phyloP scores from a whole-genome alignment of 805 yeast species.

The Candida ulmi region DNA sequence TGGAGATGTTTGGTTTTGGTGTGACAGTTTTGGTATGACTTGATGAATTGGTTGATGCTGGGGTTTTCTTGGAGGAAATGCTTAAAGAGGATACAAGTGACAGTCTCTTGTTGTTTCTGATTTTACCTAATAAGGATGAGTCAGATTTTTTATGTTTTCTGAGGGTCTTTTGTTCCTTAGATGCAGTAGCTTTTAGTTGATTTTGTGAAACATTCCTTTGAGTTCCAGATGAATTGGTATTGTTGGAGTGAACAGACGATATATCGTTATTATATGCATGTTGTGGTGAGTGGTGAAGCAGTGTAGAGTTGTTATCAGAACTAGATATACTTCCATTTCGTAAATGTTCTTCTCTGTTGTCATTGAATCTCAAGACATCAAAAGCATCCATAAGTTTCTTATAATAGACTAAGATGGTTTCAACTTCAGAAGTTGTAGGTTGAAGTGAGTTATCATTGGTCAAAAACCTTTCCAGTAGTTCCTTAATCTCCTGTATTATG shows the following conservation, averaged over 20 bases:
- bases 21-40: background rate
- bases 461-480: constrained; percentile 9
- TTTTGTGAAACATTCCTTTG: no score
- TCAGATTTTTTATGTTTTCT: background rate
- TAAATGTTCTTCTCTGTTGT: background rate
- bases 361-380: constrained; percentile 10
- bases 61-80: background rate
- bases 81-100: background rate
- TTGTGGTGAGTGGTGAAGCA: background rate
- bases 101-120: background rate
- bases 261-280: background rate
- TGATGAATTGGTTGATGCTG: background rate
- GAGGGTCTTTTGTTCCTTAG: no score
- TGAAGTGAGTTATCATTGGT: background rate
- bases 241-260: no score
- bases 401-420: constrained; percentile 16
- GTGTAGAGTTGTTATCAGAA: background rate
- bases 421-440: constrained; percentile 4
- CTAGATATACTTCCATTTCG: background rate
- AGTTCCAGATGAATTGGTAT: no score
- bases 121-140: background rate
- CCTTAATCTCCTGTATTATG: constrained; percentile 18
- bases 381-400: constrained; percentile 21
- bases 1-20: no score
- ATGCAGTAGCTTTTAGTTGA: no score